Percentiles rank a stretch among this genome's conserved stretches.
Conservation (phyloP, 768 basidiomycete genomes). For the Kwoniella heveanensis region DNA sequence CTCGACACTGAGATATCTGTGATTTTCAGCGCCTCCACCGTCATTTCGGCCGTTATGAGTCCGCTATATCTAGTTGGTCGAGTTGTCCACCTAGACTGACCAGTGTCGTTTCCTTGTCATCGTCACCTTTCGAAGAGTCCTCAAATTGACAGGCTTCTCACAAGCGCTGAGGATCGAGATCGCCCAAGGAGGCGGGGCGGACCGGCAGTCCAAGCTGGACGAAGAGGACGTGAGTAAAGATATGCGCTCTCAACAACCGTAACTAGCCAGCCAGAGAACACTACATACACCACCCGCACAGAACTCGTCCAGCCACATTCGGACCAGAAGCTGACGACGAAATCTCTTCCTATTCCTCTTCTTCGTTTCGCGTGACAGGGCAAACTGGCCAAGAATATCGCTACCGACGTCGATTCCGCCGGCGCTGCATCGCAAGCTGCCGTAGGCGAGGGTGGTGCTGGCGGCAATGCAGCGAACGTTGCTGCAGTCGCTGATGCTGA, state of each 20-base stretch:
- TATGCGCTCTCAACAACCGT: no score
- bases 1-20: no score
- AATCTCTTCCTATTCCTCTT: no score
- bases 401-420: conserved; percentile 13
- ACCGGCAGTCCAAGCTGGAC: conserved; percentile 7
- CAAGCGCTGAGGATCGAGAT: conserved; percentile 19
- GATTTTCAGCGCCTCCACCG: no score
- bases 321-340: conserved; percentile 2
- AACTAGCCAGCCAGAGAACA: no score
- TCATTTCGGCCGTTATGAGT: no score
- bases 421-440: conserved; percentile 10
- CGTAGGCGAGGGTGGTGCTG: background rate
- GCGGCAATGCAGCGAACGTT: background rate
- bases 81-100: no score
- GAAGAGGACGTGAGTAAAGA: conserved; percentile 15
- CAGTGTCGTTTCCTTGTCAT: no score
- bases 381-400: conserved; percentile 24
- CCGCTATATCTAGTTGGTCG: no score
- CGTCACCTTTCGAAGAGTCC: conserved; percentile 10
- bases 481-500: conserved; percentile 1
- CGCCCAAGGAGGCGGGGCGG: conserved; percentile 22
- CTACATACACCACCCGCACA: no score
- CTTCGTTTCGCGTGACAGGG: no score
- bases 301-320: no score
- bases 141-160: conserved; percentile 23